Evolutionary conservation across 257 asterid genomes (phyloP).

Genomic region (Solanum pinnatisectum): DNA sequence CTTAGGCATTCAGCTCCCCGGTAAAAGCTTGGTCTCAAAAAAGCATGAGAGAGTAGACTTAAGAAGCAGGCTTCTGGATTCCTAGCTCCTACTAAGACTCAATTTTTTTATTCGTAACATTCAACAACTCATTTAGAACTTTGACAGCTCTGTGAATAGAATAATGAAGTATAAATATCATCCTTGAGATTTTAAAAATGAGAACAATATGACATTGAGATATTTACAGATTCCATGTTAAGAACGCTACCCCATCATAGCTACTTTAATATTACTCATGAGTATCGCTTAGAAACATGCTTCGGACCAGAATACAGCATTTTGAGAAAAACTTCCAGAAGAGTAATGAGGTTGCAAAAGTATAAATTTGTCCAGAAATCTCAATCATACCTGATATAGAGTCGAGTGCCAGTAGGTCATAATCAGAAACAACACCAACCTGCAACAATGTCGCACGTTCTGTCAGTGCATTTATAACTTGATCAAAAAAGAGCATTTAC

Average conservation of each 20-base stretch:
- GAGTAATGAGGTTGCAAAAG: not conserved
- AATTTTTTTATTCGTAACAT: not conserved
- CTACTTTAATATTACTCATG: not conserved
- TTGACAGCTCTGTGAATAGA: not conserved
- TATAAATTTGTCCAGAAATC: not conserved
- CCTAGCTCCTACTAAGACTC: not conserved
- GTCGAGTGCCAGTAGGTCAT: conserved; percentile 79
- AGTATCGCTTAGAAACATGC: not conserved
- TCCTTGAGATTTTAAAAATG: not conserved
- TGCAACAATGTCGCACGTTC: not conserved
- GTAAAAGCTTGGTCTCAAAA: not conserved
- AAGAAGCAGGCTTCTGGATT: not conserved
- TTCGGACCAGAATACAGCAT: not conserved
- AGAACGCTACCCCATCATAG: not conserved
- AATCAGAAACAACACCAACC: conserved; percentile 88
- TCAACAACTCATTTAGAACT: not conserved
- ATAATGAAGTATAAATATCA: not conserved
- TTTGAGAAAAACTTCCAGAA: not conserved
- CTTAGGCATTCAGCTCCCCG: not conserved
- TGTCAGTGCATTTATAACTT: not conserved
- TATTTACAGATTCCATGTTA: not conserved
- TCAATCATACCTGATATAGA: conserved; percentile 65
- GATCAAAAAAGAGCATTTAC: not conserved
- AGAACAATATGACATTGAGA: not conserved
- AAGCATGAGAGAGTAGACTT: too few species aligned